Conservation (phyloP, 306 rosid species). For the Quercus mongolica region DNA sequence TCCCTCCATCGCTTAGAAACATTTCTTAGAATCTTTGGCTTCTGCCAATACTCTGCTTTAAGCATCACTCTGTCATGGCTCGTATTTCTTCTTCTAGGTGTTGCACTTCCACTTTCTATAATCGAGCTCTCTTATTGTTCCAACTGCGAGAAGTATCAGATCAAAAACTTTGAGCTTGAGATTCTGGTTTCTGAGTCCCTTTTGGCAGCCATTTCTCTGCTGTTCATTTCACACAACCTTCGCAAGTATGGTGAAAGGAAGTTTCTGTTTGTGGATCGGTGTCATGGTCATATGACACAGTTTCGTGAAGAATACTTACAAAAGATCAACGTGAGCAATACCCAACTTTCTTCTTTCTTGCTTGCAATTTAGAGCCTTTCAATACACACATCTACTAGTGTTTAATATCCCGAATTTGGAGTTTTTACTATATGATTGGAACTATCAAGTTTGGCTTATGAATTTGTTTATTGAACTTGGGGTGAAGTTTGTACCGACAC, state of each 20-base stretch:
- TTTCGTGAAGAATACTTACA: constrained; percentile 35
- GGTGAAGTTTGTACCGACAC: background rate
- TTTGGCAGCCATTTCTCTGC: constrained; percentile 42
- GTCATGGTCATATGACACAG: constrained; percentile 22
- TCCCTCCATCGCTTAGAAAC: constrained; percentile 25
- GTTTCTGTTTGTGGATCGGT: constrained; percentile 48
- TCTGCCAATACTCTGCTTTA: constrained; percentile 26
- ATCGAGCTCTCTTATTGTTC: constrained; percentile 16
- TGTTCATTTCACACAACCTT: constrained; percentile 41
- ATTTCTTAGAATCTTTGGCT: constrained; percentile 31
- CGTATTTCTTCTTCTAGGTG: constrained; percentile 33
- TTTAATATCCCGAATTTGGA: background rate
- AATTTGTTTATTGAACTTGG: background rate
- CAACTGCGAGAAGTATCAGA: constrained; percentile 29
- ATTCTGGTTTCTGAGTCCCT: constrained; percentile 33
- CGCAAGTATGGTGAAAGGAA: constrained; percentile 45
- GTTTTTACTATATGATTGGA: background rate
- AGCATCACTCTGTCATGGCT: constrained; percentile 40
- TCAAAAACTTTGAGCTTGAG: constrained; percentile 39
- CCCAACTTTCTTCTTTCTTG: background rate
- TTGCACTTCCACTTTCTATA: constrained; percentile 29
- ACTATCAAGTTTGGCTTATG: background rate
- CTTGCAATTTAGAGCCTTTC: background rate
- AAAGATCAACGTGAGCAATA: constrained; percentile 32
- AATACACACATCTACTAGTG: background rate